These are phyloP conservation scores for Priceomyces medius DNA, from an alignment of 805 yeast species.

Conservation along the genomic window DNA sequence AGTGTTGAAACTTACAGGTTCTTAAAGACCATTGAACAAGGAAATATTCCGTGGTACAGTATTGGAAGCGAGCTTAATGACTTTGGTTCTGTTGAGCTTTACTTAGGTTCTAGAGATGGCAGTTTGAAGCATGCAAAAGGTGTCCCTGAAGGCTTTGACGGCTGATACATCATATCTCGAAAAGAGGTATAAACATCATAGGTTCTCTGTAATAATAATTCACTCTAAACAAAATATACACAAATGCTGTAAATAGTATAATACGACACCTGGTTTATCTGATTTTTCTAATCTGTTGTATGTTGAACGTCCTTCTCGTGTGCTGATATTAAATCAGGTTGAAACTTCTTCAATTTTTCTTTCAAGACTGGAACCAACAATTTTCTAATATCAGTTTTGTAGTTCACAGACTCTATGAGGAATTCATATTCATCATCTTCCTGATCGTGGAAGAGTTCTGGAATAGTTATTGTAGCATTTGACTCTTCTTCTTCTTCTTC, in stretches of 20 bases:
- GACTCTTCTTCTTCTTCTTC: slow-evolving; percentile 36
- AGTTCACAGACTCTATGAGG: slow-evolving; percentile 39
- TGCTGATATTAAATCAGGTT: slow-evolving; percentile 56
- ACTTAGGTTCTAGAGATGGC: slow-evolving; percentile 49
- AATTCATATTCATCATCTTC: slow-evolving; percentile 62
- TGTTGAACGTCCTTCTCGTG: slow-evolving; percentile 68
- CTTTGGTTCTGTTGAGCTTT: slow-evolving; percentile 46
- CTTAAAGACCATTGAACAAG: slow-evolving; percentile 48
- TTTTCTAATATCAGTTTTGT: slow-evolving; percentile 43
- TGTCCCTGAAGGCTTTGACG: slow-evolving; percentile 81
- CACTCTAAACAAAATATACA: background rate
- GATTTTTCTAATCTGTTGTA: slow-evolving; percentile 24
- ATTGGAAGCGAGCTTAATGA: slow-evolving; percentile 52
- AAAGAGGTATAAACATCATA: too few species aligned
- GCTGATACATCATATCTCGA: slow-evolving; percentile 1
- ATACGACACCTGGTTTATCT: background rate
- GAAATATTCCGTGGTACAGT: slow-evolving; percentile 52
- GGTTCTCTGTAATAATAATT: too few species aligned
- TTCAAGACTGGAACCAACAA: slow-evolving; percentile 53
- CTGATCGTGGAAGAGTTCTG: slow-evolving; percentile 78
- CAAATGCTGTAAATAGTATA: background rate
- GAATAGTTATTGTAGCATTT: slow-evolving; percentile 48
- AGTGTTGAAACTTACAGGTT: slow-evolving; percentile 78
- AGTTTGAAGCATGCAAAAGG: slow-evolving; percentile 72
- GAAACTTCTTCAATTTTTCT: slow-evolving; percentile 54